These are phyloP conservation scores for Exophiala sp. DNA, from an alignment of 2,329 filamentous ascomycete genomes.

Conservation along the genomic window DNA sequence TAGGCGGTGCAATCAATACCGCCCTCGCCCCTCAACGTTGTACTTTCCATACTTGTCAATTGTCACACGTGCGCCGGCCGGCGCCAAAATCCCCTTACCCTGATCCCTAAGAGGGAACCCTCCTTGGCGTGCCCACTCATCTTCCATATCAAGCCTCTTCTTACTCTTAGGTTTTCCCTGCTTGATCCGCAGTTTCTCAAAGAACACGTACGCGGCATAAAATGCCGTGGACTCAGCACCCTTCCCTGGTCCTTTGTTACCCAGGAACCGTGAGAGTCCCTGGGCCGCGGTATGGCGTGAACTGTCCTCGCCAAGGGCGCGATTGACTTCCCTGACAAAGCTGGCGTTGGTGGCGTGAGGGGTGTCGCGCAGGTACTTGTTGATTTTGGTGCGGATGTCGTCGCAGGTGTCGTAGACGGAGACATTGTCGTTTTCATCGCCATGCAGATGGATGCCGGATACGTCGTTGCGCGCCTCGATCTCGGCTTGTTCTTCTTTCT, in stretches of 20 bases:
- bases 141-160: slow-evolving; percentile 53
- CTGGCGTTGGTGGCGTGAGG: slow-evolving; percentile 48
- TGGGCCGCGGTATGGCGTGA: slow-evolving; percentile 34
- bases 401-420: slow-evolving; percentile 57
- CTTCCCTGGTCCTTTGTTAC: slow-evolving; percentile 46
- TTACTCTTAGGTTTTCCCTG: slow-evolving; percentile 52
- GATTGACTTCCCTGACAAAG: slow-evolving; percentile 50
- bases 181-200: slow-evolving; percentile 56
- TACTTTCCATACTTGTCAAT: not conserved
- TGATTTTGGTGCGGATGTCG: slow-evolving; percentile 57
- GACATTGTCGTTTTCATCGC: slow-evolving; percentile 48
- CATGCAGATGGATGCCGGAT: slow-evolving; percentile 42
- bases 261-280: slow-evolving; percentile 50
- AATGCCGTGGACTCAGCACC: slow-evolving; percentile 51
- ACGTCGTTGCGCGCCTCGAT: slow-evolving; percentile 38
- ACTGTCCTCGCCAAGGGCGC: slow-evolving; percentile 37
- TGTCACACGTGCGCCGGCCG: too few relatives aligned
- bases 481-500: slow-evolving; percentile 29
- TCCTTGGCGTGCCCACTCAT: slow-evolving; percentile 28
- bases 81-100: not conserved
- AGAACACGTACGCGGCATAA: slow-evolving; percentile 57
- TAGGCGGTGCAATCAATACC: not conserved
- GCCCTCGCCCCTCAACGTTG: not conserved
- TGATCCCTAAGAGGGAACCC: not conserved
- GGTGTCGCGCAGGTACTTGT: slow-evolving; percentile 41